Evolutionary conservation across 257 asterid genomes (phyloP).

Genomic region (Nicotiana otophora): DNA sequence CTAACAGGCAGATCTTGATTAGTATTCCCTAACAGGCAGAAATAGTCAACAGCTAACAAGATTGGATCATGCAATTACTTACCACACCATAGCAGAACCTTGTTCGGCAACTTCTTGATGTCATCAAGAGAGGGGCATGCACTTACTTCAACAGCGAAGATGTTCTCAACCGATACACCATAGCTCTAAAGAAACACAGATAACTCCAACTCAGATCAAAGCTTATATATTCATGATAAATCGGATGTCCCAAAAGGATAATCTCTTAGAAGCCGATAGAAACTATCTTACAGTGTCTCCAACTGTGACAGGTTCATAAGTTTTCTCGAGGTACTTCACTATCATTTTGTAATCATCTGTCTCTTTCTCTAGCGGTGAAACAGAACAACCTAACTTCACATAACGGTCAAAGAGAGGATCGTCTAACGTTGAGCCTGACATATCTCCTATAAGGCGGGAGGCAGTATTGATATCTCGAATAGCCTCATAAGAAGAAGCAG

Average conservation of each 20-base stretch:
- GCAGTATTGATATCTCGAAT: slow-evolving; percentile 72
- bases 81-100: slow-evolving; percentile 92
- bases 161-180: slow-evolving; percentile 51
- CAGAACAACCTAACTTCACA: slow-evolving; percentile 59
- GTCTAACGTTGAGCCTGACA: slow-evolving; percentile 62
- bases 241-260: neutral
- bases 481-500: slow-evolving; percentile 61
- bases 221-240: neutral
- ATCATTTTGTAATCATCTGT: slow-evolving; percentile 72
- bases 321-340: slow-evolving; percentile 59
- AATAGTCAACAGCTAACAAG: neutral
- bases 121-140: slow-evolving; percentile 74
- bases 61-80: slow-evolving; percentile 7
- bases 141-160: slow-evolving; percentile 58
- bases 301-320: slow-evolving; percentile 71
- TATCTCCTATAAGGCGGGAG: slow-evolving; percentile 71
- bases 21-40: neutral
- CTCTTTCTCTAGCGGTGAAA: slow-evolving; percentile 46
- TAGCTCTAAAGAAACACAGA: slow-evolving; percentile 49
- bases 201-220: neutral
- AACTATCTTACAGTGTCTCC: slow-evolving; percentile 58
- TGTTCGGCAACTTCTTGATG: slow-evolving; percentile 60
- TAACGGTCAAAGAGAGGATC: slow-evolving; percentile 78
- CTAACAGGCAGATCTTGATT: neutral
- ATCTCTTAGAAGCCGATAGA: neutral